Evolutionary conservation across 2,329 filamentous ascomycete genomes (phyloP).

Genomic region (Exutisphaerella laricina): DNA sequence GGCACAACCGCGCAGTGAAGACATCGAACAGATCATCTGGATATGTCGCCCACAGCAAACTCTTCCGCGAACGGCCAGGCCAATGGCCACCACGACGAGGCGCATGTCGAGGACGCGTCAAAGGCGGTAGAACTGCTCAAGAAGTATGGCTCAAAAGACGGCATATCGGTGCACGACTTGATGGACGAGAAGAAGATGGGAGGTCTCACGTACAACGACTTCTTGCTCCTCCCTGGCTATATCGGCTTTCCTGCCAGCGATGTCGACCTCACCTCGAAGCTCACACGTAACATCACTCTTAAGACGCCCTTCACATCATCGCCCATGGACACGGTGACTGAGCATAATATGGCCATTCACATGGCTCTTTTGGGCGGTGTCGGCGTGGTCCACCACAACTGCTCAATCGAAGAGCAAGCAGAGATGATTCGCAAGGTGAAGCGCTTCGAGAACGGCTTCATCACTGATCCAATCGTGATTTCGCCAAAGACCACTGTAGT

Average conservation of each 20-base stretch:
- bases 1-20: conserved; percentile 6
- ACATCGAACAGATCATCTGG: no score
- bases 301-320: conserved; percentile 97
- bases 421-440: conserved; percentile 99
- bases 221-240: conserved; percentile 92
- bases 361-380: conserved; percentile 84
- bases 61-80: conserved; percentile 59
- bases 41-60: conserved; percentile 51
- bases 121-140: conserved; percentile 71
- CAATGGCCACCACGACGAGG: conserved; percentile 14
- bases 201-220: conserved; percentile 97
- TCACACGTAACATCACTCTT: conserved; percentile 91
- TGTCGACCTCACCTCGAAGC: conserved; percentile 79
- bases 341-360: conserved; percentile 99
- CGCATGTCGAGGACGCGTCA: conserved; percentile 21
- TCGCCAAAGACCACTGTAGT: conserved; percentile 79
- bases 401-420: conserved; percentile 92
- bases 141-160: conserved; percentile 71
- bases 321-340: conserved; percentile 99
- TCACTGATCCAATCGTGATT: conserved; percentile 90
- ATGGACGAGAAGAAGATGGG: conserved; percentile 81
- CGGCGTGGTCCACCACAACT: conserved; percentile 99
- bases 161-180: conserved; percentile 77
- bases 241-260: conserved; percentile 94
- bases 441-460: conserved; percentile 99